Evolutionary conservation across 306 rosid genomes (phyloP).

Genomic region (Heteromeles arbutifolia): DNA sequence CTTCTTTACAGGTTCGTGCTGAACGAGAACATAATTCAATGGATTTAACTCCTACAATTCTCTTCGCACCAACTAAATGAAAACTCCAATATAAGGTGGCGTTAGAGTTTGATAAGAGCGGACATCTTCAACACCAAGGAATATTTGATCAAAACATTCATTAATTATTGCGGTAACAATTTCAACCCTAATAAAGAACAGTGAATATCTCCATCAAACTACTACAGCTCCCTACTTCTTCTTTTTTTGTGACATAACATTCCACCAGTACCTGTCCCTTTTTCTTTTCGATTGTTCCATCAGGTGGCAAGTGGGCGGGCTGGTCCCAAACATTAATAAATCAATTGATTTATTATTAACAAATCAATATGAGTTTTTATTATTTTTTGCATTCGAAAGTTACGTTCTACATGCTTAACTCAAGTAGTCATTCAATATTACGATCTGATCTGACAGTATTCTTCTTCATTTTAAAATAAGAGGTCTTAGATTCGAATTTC

Average conservation of each 20-base stretch:
- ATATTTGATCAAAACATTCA: no score
- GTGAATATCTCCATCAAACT: background rate
- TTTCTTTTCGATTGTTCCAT: no score
- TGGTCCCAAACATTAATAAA: background rate
- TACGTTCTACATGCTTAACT: background rate
- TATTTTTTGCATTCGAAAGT: background rate
- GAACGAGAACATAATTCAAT: background rate
- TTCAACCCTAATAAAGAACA: background rate
- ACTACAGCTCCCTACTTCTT: background rate
- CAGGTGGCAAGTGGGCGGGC: no score
- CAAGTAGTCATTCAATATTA: no score
- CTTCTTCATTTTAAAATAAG: fast-evolving
- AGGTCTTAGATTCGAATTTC: fast-evolving
- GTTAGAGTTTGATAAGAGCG: no score
- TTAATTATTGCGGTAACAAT: no score
- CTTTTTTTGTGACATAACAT: background rate
- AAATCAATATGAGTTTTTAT: background rate
- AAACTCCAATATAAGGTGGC: no score
- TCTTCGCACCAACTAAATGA: no score
- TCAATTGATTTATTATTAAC: background rate
- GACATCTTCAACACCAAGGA: no score
- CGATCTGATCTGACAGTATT: no score
- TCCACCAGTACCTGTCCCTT: background rate
- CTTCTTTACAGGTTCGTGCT: background rate
- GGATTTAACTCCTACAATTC: no score